A percentile compares a stretch with the other conserved stretches of the same genome.
Conservation (phyloP, 441 rosid species). For the Cnidoscolus chayamansa region DNA sequence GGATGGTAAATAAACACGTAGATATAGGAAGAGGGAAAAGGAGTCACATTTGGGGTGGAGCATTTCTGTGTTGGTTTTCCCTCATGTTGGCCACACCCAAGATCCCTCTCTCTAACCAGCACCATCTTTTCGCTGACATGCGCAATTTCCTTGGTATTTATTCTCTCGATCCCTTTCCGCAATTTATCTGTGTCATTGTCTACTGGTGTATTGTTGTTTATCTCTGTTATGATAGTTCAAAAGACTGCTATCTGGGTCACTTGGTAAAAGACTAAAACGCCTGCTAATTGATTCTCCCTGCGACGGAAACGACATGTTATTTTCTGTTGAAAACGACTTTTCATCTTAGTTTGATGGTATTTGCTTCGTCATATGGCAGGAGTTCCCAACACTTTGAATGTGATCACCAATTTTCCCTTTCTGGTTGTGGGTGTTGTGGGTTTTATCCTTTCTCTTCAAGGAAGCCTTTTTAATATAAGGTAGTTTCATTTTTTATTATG, state of each 20-base stretch:
- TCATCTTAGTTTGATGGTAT: conserved; percentile 4
- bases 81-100: conserved; percentile 66
- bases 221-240: neutral
- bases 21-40: conserved; percentile 42
- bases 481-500: conserved; percentile 2
- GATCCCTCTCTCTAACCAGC: conserved; percentile 47
- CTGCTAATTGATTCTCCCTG: neutral
- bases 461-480: conserved; percentile 64
- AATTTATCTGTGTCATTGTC: neutral
- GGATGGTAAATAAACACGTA: conserved; percentile 39
- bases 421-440: conserved; percentile 75
- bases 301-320: neutral
- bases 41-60: conserved; percentile 43
- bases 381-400: conserved; percentile 85
- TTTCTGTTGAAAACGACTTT: neutral
- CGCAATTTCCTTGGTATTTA: conserved; percentile 73
- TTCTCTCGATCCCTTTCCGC: neutral
- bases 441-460: conserved; percentile 63
- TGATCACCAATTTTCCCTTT: conserved; percentile 80
- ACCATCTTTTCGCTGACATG: conserved; percentile 64
- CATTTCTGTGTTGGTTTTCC: conserved; percentile 50
- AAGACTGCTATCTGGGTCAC: conserved; percentile 13
- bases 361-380: conserved; percentile 37
- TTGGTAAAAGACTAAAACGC: neutral
- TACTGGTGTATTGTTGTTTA: no score